Evolutionary conservation across 2,329 filamentous ascomycete genomes (phyloP).

Genomic region (Pseudogymnoascus sp.): DNA sequence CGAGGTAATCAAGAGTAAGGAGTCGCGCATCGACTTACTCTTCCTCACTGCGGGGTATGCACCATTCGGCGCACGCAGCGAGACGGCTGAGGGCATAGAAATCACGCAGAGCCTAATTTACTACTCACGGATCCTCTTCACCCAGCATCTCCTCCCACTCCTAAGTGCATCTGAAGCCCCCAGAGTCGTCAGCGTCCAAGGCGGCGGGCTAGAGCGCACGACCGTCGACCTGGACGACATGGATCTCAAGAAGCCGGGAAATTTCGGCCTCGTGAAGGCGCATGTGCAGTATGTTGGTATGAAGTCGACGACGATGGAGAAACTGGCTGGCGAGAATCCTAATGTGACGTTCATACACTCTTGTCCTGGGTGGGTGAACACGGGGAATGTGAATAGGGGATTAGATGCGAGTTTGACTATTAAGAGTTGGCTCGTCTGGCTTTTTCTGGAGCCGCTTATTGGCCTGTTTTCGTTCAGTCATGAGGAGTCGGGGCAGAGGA

Average conservation of each 20-base stretch:
- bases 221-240: constrained; percentile 35
- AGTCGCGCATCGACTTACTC: constrained; percentile 36
- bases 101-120: constrained; percentile 39
- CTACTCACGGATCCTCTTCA: constrained; percentile 48
- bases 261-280: constrained; percentile 27
- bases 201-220: constrained; percentile 40
- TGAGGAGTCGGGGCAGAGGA: constrained; percentile 29
- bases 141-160: constrained; percentile 45
- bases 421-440: constrained; percentile 26
- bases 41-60: constrained; percentile 34
- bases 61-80: constrained; percentile 24
- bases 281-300: constrained; percentile 40
- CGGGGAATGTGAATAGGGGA: constrained; percentile 12
- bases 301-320: constrained; percentile 38
- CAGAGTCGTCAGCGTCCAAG: constrained; percentile 45
- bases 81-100: constrained; percentile 48
- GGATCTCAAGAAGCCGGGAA: constrained; percentile 26
- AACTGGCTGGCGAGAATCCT: constrained; percentile 36
- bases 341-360: constrained; percentile 31
- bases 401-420: constrained; percentile 16
- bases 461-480: constrained; percentile 22
- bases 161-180: constrained; percentile 36
- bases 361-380: constrained; percentile 30
- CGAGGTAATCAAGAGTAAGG: constrained; percentile 33
- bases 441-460: constrained; percentile 28